phyloP scores from a whole-genome alignment of 1,284 basidiomycete genomes.

The Ustilago xerochloae region DNA sequence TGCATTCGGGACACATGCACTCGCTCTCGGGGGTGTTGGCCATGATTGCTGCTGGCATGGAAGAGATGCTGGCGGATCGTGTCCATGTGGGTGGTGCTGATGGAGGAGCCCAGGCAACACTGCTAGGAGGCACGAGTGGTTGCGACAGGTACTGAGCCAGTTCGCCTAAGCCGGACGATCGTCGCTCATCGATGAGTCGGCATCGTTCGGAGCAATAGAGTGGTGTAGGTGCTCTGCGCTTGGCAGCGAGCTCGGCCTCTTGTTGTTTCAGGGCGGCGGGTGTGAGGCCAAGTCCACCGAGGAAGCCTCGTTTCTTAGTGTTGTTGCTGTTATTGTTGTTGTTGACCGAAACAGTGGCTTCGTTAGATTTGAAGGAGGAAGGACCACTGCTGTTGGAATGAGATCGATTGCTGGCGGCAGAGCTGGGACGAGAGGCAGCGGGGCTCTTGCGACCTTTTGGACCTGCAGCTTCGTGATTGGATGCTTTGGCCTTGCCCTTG shows the following conservation, averaged over 20 bases:
- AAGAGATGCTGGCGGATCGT: constrained; percentile 33
- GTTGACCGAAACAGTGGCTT: constrained; percentile 20
- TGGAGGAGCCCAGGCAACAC: constrained; percentile 25
- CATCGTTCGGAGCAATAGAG: constrained; percentile 64
- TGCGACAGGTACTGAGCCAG: constrained; percentile 51
- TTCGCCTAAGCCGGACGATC: constrained; percentile 51
- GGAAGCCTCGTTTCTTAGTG: constrained; percentile 46
- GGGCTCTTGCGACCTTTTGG: constrained; percentile 31
- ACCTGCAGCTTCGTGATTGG: constrained; percentile 2
- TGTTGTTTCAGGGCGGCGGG: constrained; percentile 52
- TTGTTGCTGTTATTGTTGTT: constrained; percentile 8
- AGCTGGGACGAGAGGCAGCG: constrained; percentile 35
- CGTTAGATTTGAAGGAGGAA: constrained; percentile 44
- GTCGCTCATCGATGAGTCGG: constrained; percentile 56
- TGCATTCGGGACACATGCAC: constrained; percentile 56
- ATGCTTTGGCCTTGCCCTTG: constrained; percentile 33
- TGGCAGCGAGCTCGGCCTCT: constrained; percentile 41
- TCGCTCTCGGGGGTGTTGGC: constrained; percentile 56
- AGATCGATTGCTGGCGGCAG: constrained; percentile 46
- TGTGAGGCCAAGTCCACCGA: constrained; percentile 50
- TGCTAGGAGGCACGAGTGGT: constrained; percentile 30
- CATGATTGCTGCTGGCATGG: constrained; percentile 16
- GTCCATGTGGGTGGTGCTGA: constrained; percentile 15
- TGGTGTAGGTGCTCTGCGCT: constrained; percentile 44
- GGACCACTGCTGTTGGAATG: constrained; percentile 42